Percentiles rank a stretch among this genome's conserved stretches.
Conservation (phyloP, 1,284 basidiomycete species). For the Boletus smithii region DNA sequence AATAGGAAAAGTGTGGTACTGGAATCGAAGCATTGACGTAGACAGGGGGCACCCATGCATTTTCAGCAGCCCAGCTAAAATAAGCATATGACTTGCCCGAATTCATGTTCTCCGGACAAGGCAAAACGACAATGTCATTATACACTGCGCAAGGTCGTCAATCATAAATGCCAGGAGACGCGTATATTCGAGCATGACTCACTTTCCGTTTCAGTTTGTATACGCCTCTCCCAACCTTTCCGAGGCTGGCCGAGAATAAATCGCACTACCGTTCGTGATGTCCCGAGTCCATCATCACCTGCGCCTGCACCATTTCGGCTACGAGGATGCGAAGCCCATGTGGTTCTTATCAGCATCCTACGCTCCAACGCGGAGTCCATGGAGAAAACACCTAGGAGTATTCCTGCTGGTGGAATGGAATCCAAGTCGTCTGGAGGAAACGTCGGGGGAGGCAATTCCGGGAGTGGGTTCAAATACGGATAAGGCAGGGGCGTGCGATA, state of each 20-base stretch:
- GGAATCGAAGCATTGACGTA: conserved; percentile 45
- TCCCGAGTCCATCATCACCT: conserved; percentile 71
- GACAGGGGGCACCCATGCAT: conserved; percentile 87
- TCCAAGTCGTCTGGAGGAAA: conserved; percentile 73
- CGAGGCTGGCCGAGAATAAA: conserved; percentile 90
- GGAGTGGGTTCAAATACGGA: conserved; percentile 41
- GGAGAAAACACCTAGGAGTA: conserved; percentile 91
- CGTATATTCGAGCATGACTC: conserved; percentile 34
- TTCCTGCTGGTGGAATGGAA: conserved; percentile 78
- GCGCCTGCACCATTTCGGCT: conserved; percentile 69
- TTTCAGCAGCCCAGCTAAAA: conserved; percentile 86
- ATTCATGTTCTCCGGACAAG: conserved; percentile 90
- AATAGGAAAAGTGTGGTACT: conserved; percentile 55
- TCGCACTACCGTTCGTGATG: conserved; percentile 83
- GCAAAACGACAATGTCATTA: conserved; percentile 86
- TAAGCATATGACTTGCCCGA: conserved; percentile 82
- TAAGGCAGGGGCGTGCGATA: conserved; percentile 37
- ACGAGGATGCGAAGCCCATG: conserved; percentile 82
- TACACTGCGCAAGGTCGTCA: conserved; percentile 52
- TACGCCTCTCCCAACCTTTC: conserved; percentile 72
- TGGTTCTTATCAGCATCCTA: conserved; percentile 85
- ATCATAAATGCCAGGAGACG: not conserved
- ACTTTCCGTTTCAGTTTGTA: conserved; percentile 92
- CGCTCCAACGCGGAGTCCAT: conserved; percentile 85
- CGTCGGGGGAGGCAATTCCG: conserved; percentile 27